phyloP scores from a whole-genome alignment of 2,329 filamentous ascomycete species.

The Eurotiales sp. region DNA sequence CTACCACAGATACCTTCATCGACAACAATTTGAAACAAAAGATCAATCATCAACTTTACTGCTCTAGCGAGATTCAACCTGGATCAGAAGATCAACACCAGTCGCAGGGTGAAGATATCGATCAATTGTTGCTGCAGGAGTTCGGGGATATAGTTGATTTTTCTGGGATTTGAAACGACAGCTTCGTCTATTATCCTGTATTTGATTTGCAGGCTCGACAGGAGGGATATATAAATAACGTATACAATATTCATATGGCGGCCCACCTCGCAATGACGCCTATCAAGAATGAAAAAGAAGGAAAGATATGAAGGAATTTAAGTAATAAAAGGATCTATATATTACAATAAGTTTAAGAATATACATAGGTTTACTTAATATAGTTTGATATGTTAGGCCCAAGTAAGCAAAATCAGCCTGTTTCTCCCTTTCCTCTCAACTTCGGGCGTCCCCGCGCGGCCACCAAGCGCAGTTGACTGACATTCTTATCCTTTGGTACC shows the following conservation, averaged over 20 bases:
- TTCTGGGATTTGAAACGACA: conserved; percentile 8
- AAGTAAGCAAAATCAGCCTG: background rate
- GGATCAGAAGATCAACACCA: background rate
- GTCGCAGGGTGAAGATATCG: conserved; percentile 2
- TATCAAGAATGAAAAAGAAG: no score
- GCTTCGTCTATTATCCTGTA: background rate
- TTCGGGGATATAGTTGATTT: conserved; percentile 16
- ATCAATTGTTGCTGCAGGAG: conserved; percentile 11
- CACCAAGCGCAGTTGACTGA: background rate
- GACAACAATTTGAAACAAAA: background rate
- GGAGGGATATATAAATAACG: background rate
- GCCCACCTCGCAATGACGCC: no score
- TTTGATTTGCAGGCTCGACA: background rate
- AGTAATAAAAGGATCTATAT: no score
- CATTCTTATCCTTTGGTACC: no score
- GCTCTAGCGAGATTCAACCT: background rate
- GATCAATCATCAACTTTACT: background rate
- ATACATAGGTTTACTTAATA: background rate
- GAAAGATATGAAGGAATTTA: no score
- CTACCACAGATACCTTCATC: background rate
- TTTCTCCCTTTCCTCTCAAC: background rate
- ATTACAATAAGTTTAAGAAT: background rate
- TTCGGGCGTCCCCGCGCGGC: background rate
- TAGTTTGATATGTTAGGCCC: background rate
- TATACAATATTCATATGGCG: background rate